Percentiles rank a stretch among this genome's conserved stretches.
Evolutionary conservation across 495 filamentous ascomycete species (phyloP).

Genomic region (Saxophila tyrrhenica): DNA sequence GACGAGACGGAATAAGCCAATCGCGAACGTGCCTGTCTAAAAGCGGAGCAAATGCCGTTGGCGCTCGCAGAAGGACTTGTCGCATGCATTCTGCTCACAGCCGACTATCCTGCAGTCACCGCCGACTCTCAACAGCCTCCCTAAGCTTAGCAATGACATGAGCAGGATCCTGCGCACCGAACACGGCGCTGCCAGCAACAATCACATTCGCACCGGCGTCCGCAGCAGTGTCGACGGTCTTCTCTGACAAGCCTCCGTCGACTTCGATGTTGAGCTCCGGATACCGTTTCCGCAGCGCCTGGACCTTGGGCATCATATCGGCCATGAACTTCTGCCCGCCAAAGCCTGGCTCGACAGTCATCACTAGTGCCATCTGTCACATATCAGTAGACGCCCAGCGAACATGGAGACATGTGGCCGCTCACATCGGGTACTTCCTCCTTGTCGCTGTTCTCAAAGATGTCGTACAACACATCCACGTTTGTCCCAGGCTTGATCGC

Average conservation of each 20-base stretch:
- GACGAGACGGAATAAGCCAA: no score
- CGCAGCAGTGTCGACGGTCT: constrained; percentile 87
- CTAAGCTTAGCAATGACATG: constrained; percentile 74
- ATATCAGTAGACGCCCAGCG: background rate
- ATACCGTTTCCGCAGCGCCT: constrained; percentile 68
- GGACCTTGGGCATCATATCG: constrained; percentile 84
- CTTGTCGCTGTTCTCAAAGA: constrained; percentile 58
- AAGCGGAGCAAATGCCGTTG: no score
- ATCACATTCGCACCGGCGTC: constrained; percentile 97
- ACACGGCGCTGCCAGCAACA: constrained; percentile 93
- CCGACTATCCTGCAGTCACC: constrained; percentile 14
- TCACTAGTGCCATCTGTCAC: constrained; percentile 86
- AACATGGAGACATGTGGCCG: background rate
- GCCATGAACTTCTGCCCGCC: constrained; percentile 98
- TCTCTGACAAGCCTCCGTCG: constrained; percentile 77
- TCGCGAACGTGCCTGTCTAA: no score
- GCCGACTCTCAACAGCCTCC: constrained; percentile 52
- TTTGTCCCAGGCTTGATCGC: constrained; percentile 89
- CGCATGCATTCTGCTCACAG: background rate
- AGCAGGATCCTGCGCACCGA: constrained; percentile 76
- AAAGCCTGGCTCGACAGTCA: constrained; percentile 97
- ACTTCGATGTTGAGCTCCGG: constrained; percentile 94
- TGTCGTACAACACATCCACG: constrained; percentile 82
- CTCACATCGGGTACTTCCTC: constrained; percentile 78
- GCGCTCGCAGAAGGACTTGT: no score